A percentile compares a stretch with the other conserved stretches of the same genome.
Evolutionary conservation across 345 rosid species (phyloP).

Genomic region (Salix koriyanagi): DNA sequence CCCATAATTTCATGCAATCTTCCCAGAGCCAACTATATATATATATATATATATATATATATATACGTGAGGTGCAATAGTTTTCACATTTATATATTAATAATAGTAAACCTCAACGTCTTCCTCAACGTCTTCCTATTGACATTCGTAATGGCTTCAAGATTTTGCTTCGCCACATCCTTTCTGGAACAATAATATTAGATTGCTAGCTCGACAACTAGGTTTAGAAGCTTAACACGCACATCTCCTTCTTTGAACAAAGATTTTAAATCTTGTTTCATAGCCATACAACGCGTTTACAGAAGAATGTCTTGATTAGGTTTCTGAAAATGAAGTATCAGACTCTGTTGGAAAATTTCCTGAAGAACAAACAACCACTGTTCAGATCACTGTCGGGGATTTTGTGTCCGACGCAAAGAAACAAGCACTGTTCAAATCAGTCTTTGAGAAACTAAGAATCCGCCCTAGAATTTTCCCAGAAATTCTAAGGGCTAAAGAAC

Average conservation of each 20-base stretch:
- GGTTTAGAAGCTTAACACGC: neutral
- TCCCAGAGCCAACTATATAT: neutral
- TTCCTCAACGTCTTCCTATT: neutral
- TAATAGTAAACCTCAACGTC: neutral
- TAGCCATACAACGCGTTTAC: neutral
- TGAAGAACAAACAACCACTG: no score
- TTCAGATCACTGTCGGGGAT: no score
- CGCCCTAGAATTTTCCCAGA: no score
- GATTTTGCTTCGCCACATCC: neutral
- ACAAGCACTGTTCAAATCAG: no score
- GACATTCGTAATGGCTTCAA: neutral
- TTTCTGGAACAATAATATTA: neutral
- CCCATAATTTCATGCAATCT: neutral
- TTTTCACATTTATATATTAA: neutral
- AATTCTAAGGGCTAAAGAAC: no score
- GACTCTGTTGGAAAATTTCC: neutral
- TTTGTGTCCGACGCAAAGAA: no score
- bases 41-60: no score
- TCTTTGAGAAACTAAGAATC: no score
- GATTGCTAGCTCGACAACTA: neutral
- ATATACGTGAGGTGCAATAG: neutral
- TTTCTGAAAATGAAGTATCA: constrained; percentile 25
- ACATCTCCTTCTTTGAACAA: neutral
- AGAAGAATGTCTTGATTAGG: neutral
- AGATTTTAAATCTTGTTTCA: neutral